phyloP scores from a whole-genome alignment of 2,329 filamentous ascomycete genomes.

The Dothideomycetes sp. region DNA sequence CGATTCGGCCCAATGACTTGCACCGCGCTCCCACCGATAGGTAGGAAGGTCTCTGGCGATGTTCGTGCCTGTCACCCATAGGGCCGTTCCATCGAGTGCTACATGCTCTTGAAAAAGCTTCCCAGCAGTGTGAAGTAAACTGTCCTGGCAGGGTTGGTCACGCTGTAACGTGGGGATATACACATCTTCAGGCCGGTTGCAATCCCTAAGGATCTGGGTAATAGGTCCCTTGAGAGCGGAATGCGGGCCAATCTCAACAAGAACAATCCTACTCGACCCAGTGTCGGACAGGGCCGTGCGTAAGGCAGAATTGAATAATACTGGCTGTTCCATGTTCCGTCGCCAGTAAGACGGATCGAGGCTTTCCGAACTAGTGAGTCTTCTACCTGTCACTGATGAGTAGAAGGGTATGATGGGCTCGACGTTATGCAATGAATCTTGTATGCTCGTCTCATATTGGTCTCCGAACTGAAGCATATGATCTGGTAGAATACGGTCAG shows the following conservation, averaged over 20 bases:
- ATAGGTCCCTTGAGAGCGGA: conserved; percentile 34
- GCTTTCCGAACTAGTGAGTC: conserved; percentile 11
- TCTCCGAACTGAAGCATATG: conserved; percentile 30
- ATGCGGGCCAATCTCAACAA: conserved; percentile 38
- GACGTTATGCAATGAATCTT: neutral
- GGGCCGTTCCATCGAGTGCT: no score
- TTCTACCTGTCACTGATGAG: conserved; percentile 15
- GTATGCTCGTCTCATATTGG: conserved; percentile 11
- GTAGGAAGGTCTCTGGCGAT: conserved; percentile 14
- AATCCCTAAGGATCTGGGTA: conserved; percentile 27
- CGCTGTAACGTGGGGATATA: conserved; percentile 16
- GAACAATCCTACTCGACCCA: conserved; percentile 17
- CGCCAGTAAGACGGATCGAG: conserved; percentile 34
- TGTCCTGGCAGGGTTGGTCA: conserved; percentile 16
- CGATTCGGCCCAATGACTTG: conserved; percentile 14
- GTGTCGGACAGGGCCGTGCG: neutral
- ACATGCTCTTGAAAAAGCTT: conserved; percentile 6
- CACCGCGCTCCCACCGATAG: conserved; percentile 17
- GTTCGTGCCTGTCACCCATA: no score
- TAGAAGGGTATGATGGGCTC: conserved; percentile 4
- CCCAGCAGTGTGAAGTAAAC: conserved; percentile 14
- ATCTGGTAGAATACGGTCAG: neutral
- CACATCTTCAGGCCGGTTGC: no score
- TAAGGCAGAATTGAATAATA: conserved; percentile 38
- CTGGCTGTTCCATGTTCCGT: conserved; percentile 37